phyloP scores from a whole-genome alignment of 2,329 filamentous ascomycete species.

The Teratosphaeria nubilosa region DNA sequence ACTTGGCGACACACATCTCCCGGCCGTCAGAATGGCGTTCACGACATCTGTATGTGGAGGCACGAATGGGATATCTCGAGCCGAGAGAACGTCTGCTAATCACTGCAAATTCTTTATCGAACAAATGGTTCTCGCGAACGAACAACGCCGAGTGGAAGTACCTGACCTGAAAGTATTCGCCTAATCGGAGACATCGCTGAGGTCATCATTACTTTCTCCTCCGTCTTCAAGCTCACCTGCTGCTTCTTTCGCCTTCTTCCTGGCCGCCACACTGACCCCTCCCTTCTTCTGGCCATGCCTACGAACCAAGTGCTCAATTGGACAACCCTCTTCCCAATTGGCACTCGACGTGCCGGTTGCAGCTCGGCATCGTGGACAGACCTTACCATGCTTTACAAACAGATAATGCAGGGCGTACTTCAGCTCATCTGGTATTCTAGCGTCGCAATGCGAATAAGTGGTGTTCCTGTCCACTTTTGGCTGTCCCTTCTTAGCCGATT shows the following conservation, averaged over 20 bases:
- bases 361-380: constrained; percentile 50
- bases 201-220: constrained; percentile 50
- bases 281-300: constrained; percentile 47
- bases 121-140: not conserved
- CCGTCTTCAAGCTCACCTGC: constrained; percentile 66
- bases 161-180: not conserved
- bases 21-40: too few species aligned
- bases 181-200: constrained; percentile 24
- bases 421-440: constrained; percentile 49
- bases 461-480: constrained; percentile 24
- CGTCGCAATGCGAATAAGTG: constrained; percentile 48
- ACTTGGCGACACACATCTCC: too few species aligned
- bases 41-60: too few species aligned
- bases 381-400: constrained; percentile 53
- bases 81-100: too few species aligned
- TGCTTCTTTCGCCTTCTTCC: constrained; percentile 55
- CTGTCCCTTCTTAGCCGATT: constrained; percentile 32
- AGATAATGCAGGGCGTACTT: constrained; percentile 56
- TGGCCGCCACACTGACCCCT: constrained; percentile 18
- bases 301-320: constrained; percentile 53
- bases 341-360: constrained; percentile 50
- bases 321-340: constrained; percentile 54
- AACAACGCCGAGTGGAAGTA: not conserved
- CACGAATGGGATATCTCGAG: too few species aligned
- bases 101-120: not conserved